Base-by-base conservation (phyloP, 208 protist genomes). In the Leishmania arabica region DNA sequence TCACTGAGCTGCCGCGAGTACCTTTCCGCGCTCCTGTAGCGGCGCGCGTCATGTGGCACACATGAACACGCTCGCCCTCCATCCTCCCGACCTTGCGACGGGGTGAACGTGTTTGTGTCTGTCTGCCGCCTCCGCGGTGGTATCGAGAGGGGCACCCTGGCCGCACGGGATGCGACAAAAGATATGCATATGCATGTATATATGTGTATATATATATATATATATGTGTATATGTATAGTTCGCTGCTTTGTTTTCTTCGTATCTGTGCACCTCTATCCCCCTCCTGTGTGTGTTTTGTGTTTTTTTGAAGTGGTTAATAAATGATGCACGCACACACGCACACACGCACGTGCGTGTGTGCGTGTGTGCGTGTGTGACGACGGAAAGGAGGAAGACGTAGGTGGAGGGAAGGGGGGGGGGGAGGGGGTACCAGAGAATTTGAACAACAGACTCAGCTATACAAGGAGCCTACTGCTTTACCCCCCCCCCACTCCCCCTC, bases 1-100 rank as follows among this genome's bases (percentile, higher is more conserved):
- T 80, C 81, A 31, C 70, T 64, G 17, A 40, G 74, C 81, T 81
- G 51, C 60, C 40, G 77, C 31, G 81, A 85, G 31, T 85, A 85
- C 31, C 70, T 85, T 34, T 49, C 73, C 27, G 45, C 24, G 45
- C n/a, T 79, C 65, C 76, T 79, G 34, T 84, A 77, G 73, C 53
- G 56, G 21, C 31, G 47, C 15, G 54, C 34, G 27, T 75, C 49
- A 24, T 13, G 31, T 9, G 70, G 42, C 31, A 45, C 72, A 42
- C 19, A 37, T 6, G 51, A 31, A 27, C 3, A 40, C 49, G 51
- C 71, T 21, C 71, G 31, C 71, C 37, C 68, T 40, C 8, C 42
- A 49, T 51, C 42, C 24, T n/a, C 13, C 68, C 3, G 40, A 31
- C 68, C 11, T 5, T 40, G 60, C 60, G n/a, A 31, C 60, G 11